Conservation (phyloP, 75 land plant species). For the Cupressus sempervirens region DNA sequence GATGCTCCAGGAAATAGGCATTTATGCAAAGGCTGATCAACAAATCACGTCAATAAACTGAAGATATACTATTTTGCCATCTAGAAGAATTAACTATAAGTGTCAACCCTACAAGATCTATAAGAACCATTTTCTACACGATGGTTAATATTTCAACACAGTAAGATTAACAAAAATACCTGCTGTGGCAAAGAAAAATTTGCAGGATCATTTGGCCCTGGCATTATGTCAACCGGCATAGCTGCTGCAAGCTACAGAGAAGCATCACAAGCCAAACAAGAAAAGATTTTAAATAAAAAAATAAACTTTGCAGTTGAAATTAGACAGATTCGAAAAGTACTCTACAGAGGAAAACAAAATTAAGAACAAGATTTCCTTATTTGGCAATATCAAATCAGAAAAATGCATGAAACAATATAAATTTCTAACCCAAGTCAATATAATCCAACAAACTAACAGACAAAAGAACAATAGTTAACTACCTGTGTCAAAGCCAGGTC, state of each 20-base stretch:
- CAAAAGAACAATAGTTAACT: not conserved
- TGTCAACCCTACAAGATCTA: not conserved
- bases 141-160: conserved; percentile 7
- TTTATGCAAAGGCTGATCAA: conserved; percentile 76
- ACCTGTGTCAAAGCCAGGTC: conserved; percentile 93
- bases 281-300: not conserved
- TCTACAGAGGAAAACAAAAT: not conserved
- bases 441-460: not conserved
- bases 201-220: conserved; percentile 90
- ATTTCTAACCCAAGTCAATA: not conserved
- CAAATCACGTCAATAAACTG: conserved; percentile 8
- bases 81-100: not conserved
- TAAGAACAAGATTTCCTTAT: not conserved
- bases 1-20: conserved; percentile 95
- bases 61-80: not conserved
- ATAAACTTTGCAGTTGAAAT: not conserved
- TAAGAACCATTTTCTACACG: not conserved
- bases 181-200: conserved; percentile 97
- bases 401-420: not conserved
- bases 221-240: conserved; percentile 94
- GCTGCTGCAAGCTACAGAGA: conserved; percentile 80
- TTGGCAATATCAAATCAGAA: not conserved
- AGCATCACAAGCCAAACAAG: not conserved
- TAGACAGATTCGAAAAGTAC: not conserved
- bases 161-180: conserved; percentile 34